Evolutionary conservation across 2,329 filamentous ascomycete species (phyloP).

Genomic region (Fusarium abutilonis): DNA sequence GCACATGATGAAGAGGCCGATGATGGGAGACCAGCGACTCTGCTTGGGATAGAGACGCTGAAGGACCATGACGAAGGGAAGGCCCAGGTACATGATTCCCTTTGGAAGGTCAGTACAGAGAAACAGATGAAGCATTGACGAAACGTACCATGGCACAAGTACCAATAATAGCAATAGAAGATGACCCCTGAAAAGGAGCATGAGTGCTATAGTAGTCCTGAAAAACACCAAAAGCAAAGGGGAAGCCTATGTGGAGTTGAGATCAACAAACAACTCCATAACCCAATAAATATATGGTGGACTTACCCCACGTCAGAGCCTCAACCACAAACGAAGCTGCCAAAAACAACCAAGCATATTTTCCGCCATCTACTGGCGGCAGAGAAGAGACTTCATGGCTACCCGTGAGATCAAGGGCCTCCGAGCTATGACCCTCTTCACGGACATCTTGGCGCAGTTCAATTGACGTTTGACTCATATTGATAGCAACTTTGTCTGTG

Average conservation of each 20-base stretch:
- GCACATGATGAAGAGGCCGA: slow-evolving; percentile 62
- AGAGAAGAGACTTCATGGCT: slow-evolving; percentile 21
- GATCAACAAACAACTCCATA: too few species aligned
- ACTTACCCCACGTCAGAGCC: slow-evolving; percentile 49
- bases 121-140: not conserved
- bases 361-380: slow-evolving; percentile 48
- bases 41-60: slow-evolving; percentile 50
- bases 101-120: slow-evolving; percentile 19
- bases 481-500: too few species aligned
- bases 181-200: slow-evolving; percentile 64
- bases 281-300: accelerated
- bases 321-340: slow-evolving; percentile 48
- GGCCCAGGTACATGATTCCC: slow-evolving; percentile 66
- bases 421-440: slow-evolving; percentile 1
- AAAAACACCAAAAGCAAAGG: slow-evolving; percentile 75
- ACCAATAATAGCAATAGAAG: slow-evolving; percentile 69
- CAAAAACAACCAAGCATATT: slow-evolving; percentile 50
- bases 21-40: slow-evolving; percentile 54
- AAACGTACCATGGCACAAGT: slow-evolving; percentile 66
- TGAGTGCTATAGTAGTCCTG: slow-evolving; percentile 73
- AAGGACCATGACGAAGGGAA: slow-evolving; percentile 11
- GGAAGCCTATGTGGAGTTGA: slow-evolving; percentile 62
- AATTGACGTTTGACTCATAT: slow-evolving; percentile 13
- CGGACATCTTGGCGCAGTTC: not conserved
- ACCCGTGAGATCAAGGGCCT: not conserved